Percentiles rank a stretch among this genome's conserved stretches.
phyloP scores from a whole-genome alignment of 139 green algal genomes.

The Chlamydomonas sp. region DNA sequence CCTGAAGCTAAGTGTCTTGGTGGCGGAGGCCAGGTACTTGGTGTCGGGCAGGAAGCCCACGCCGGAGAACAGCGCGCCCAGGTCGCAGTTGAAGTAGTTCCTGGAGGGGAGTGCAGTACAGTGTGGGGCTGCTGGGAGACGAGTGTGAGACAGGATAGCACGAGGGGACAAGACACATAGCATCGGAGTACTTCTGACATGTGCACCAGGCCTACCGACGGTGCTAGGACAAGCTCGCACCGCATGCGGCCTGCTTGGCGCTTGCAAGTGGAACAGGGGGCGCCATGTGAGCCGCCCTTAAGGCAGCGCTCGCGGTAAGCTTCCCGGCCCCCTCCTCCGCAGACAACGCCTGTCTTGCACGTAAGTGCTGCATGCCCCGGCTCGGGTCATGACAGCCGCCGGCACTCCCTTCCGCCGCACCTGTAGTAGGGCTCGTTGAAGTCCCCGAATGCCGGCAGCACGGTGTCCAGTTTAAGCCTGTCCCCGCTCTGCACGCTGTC shows the following conservation, averaged over 20 bases:
- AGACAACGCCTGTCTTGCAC: constrained; percentile 36
- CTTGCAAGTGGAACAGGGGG: too few species aligned
- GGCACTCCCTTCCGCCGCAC: not conserved
- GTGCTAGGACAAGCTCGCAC: too few species aligned
- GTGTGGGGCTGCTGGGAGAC: too few species aligned
- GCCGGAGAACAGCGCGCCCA: constrained; percentile 58
- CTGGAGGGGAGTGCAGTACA: not conserved
- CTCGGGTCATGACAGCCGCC: not conserved
- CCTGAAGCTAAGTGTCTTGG: constrained; percentile 78
- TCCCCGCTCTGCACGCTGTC: constrained; percentile 69
- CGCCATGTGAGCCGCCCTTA: too few species aligned
- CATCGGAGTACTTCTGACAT: too few species aligned
- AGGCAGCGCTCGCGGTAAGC: too few species aligned
- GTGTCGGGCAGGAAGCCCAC: constrained; percentile 64
- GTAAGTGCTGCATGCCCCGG: constrained; percentile 46
- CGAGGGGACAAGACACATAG: too few species aligned
- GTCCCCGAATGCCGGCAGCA: not conserved
- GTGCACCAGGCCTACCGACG: too few species aligned
- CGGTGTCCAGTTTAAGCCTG: not conserved
- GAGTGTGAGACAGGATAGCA: too few species aligned
- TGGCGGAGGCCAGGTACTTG: too few species aligned
- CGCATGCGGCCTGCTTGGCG: constrained; percentile 4
- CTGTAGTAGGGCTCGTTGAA: constrained; percentile 86
- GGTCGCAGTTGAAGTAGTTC: constrained; percentile 45
- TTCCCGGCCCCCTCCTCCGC: constrained; percentile 35